A percentile compares a stretch with the other conserved stretches of the same genome.
These are phyloP conservation scores for Paramecium octaurelia DNA, from an alignment of 73 alveolate species.

Conservation along the genomic window DNA sequence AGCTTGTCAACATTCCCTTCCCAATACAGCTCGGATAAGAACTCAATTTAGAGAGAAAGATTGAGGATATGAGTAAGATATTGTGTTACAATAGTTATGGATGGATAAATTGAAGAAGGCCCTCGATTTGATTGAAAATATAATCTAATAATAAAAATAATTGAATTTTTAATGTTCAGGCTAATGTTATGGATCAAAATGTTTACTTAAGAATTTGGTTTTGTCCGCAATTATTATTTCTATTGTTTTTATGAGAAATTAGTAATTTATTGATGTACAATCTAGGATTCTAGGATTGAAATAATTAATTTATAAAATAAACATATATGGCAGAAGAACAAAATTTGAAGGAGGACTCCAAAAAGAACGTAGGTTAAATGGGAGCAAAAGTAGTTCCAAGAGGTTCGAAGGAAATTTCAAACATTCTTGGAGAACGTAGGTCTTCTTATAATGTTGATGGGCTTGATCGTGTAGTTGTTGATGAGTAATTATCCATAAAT, in stretches of 20 bases:
- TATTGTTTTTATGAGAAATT: neutral
- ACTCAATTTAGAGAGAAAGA: neutral
- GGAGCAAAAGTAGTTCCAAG: neutral
- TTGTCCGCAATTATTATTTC: neutral
- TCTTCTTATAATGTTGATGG: conserved; percentile 38
- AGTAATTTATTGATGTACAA: neutral
- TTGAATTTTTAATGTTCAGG: neutral
- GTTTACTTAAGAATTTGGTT: neutral
- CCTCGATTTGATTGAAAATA: conserved; percentile 21
- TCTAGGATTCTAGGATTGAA: neutral
- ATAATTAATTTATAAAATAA: neutral
- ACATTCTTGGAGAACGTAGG: conserved; percentile 6
- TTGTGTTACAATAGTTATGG: neutral
- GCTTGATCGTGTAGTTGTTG: conserved; percentile 20
- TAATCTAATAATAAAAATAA: neutral
- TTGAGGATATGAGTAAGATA: neutral
- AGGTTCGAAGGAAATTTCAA: neutral
- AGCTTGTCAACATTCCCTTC: neutral
- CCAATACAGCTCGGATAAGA: neutral
- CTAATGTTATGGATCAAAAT: neutral
- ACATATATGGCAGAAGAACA: conserved; percentile 4
- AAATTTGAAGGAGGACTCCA: neutral
- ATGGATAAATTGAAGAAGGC: neutral
- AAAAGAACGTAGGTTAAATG: neutral
- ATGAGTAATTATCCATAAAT: neutral